These are phyloP conservation scores for Juglanconis juglandina DNA, from an alignment of 2,329 filamentous ascomycete genomes.

Conservation along the genomic window DNA sequence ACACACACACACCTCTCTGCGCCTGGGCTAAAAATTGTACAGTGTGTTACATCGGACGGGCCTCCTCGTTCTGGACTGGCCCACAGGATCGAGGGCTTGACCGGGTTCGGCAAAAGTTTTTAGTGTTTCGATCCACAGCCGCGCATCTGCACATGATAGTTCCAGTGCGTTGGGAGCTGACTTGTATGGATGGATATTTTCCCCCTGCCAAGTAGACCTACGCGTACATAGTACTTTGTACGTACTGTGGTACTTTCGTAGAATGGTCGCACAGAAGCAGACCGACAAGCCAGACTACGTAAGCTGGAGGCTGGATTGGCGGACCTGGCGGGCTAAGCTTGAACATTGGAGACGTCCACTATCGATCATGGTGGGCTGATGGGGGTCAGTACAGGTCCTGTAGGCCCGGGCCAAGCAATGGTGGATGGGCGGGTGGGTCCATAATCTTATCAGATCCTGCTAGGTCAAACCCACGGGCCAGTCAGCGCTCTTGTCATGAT, in stretches of 20 bases:
- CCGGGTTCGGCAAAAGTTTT: neutral
- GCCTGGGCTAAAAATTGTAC: neutral
- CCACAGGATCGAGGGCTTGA: neutral
- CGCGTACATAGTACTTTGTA: too few relatives aligned
- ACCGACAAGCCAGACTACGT: too few relatives aligned
- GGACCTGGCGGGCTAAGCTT: too few relatives aligned
- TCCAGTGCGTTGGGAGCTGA: neutral
- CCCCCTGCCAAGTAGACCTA: neutral
- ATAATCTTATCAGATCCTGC: conserved; percentile 16
- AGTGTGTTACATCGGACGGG: neutral
- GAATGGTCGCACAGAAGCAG: too few relatives aligned
- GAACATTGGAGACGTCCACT: neutral
- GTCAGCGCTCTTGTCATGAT: neutral
- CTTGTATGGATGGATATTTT: neutral
- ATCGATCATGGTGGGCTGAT: neutral
- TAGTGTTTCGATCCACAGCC: neutral
- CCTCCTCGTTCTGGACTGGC: neutral
- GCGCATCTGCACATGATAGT: neutral
- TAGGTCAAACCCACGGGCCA: neutral
- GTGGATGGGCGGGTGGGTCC: neutral
- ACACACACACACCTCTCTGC: neutral
- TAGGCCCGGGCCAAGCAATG: too few relatives aligned
- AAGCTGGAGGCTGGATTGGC: too few relatives aligned
- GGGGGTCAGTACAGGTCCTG: too few relatives aligned
- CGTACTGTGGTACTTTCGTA: too few relatives aligned